Evolutionary conservation across 768 basidiomycete genomes (phyloP), one percentile per base, ranked within the genome.

Genomic region (Mrakia hoshinonis): DNA sequence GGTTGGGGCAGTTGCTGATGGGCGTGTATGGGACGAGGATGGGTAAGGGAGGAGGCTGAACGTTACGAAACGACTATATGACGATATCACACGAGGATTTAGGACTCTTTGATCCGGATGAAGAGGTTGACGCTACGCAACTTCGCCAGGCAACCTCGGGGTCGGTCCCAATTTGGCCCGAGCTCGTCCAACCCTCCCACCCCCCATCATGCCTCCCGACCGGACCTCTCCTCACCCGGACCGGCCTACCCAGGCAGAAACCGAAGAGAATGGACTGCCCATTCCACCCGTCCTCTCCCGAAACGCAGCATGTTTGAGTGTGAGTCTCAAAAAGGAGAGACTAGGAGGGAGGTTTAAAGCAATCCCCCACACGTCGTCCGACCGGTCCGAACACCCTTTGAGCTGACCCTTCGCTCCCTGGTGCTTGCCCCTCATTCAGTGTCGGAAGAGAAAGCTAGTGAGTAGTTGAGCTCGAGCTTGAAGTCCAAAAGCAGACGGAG

Each of bases 1-100:
- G 65, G 4, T 24, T 72, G 24, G 24, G 47, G 12, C 26, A 15
- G 55, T 24, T 72, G 55, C 47, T 72, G 11, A 38, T 38, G n/a
- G 49, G 48, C 46, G 65, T 72, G 9, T 67, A 67, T 46, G 12
- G 38, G 60, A 61, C 58, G 10, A 46, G 51, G 46, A 34, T 72
- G 49, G 70, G 70, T 11, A 51, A 68, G 36, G 38, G 31, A 11
- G 29, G 24, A 26, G 66, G 43, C 43, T 43, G n/a, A 43, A 15
- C 43, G 15, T 43, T 7, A 43, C 15, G 43, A 43, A 7, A 15
- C 43, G 43, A 43, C 43, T n/a, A n/a, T n/a, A n/a, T n/a, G n/a
- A n/a, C n/a, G n/a, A n/a, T n/a, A n/a, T n/a, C n/a, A n/a, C n/a
- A n/a, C n/a, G n/a, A n/a, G n/a, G n/a, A n/a, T n/a, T n/a, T n/a